Evolutionary conservation across 2,329 filamentous ascomycete genomes (phyloP).

Genomic region (Pyrenophora teres): DNA sequence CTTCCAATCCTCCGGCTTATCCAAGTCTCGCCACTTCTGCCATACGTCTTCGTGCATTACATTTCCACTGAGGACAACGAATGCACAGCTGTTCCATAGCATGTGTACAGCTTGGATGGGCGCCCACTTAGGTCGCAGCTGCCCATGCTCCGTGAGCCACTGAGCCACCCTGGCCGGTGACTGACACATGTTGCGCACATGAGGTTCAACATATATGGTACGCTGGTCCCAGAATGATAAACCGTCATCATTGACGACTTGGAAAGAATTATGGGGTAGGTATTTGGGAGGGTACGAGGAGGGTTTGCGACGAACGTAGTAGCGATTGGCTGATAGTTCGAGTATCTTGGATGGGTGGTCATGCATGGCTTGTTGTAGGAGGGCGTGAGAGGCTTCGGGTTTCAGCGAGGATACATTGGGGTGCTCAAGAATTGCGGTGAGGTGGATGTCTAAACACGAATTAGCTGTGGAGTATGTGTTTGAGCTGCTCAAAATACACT

Average conservation of each 20-base stretch:
- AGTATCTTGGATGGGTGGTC: constrained; percentile 23
- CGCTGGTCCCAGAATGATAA: constrained; percentile 44
- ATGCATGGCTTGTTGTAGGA: constrained; percentile 36
- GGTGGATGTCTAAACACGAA: constrained; percentile 35
- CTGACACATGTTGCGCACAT: constrained; percentile 36
- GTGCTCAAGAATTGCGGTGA: constrained; percentile 39
- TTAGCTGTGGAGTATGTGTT: not conserved
- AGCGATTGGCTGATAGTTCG: constrained; percentile 32
- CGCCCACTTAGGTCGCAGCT: constrained; percentile 39
- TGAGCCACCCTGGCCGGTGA: constrained; percentile 38
- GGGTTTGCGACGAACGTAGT: constrained; percentile 38
- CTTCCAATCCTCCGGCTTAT: constrained; percentile 40
- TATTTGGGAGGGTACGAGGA: constrained; percentile 38
- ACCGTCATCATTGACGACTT: constrained; percentile 34
- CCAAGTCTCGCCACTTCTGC: constrained; percentile 36
- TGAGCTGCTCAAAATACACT: constrained; percentile 21
- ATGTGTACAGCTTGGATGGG: constrained; percentile 42
- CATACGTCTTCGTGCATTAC: constrained; percentile 38
- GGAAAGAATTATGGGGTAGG: constrained; percentile 33
- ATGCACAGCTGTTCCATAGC: constrained; percentile 41
- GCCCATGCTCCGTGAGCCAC: constrained; percentile 38
- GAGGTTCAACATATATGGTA: constrained; percentile 47
- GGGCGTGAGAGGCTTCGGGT: constrained; percentile 35
- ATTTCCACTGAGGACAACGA: constrained; percentile 41
- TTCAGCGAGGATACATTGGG: constrained; percentile 37